phyloP scores from a whole-genome alignment of 495 filamentous ascomycete species.

The Hypoxylon fragiforme region DNA sequence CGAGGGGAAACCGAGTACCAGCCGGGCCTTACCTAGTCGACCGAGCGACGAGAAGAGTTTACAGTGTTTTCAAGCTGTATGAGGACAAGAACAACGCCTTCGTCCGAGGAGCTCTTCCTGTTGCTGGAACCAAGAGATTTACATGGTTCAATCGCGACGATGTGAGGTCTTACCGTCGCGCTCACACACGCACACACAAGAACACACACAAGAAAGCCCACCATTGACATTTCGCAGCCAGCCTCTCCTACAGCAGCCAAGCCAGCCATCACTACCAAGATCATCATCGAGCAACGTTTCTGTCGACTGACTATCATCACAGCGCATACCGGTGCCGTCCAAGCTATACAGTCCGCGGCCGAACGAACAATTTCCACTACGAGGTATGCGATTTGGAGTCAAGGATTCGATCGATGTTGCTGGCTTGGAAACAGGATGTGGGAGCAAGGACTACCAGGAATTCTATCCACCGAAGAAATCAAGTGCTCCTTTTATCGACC shows the following conservation, averaged over 20 bases:
- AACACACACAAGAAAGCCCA: too few relatives aligned
- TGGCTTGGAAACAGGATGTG: conserved; percentile 62
- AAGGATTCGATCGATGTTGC: conserved; percentile 66
- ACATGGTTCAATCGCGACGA: background rate
- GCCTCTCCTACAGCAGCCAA: too few relatives aligned
- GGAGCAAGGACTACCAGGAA: conserved; percentile 39
- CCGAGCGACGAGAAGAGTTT: background rate
- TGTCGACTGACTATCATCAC: background rate
- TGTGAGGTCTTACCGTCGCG: too few relatives aligned
- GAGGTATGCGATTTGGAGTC: conserved; percentile 58
- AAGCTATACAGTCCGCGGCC: conserved; percentile 53
- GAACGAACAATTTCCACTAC: conserved; percentile 46
- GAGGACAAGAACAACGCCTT: background rate
- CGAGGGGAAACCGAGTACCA: background rate
- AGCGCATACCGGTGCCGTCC: conserved; percentile 50
- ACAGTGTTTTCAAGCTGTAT: background rate
- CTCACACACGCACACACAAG: too few relatives aligned
- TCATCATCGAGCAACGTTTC: background rate
- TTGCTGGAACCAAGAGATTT: background rate
- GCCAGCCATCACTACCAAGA: too few relatives aligned
- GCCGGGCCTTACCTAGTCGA: background rate
- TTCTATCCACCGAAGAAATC: conserved; percentile 51
- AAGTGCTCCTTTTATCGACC: conserved; percentile 54
- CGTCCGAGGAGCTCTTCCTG: background rate
- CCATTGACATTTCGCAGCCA: too few relatives aligned